Evolutionary conservation across 345 rosid genomes (phyloP).

Genomic region (Barbarea vulgaris): DNA sequence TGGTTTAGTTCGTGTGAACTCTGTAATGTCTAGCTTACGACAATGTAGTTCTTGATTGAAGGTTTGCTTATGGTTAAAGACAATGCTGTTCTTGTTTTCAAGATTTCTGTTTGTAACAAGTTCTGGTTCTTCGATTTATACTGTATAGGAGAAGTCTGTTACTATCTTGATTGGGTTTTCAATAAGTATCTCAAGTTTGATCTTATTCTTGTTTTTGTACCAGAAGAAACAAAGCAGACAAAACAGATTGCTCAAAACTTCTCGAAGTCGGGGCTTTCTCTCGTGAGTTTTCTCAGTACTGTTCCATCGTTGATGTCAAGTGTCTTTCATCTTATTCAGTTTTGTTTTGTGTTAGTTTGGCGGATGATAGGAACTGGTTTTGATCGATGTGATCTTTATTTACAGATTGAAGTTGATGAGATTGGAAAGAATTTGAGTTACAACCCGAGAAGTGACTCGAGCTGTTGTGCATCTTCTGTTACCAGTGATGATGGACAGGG

Average conservation of each 20-base stretch:
- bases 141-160: not conserved
- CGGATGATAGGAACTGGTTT: conserved; percentile 13
- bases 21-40: not conserved
- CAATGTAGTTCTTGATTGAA: conserved; percentile 2
- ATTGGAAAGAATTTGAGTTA: conserved; percentile 46
- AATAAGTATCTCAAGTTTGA: conserved; percentile 11
- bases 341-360: conserved; percentile 4
- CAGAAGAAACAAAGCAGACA: conserved; percentile 35
- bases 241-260: conserved; percentile 28
- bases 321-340: not conserved
- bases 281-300: conserved; percentile 43
- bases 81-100: not conserved
- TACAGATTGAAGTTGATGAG: conserved; percentile 56
- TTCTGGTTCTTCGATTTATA: not conserved
- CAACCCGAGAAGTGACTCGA: conserved; percentile 53
- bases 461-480: conserved; percentile 65
- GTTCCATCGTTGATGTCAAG: not conserved
- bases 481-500: conserved; percentile 71
- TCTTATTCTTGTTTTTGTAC: conserved; percentile 17
- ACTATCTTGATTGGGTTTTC: not conserved
- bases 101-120: not conserved
- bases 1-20: conserved; percentile 4
- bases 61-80: conserved; percentile 1
- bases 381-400: conserved; percentile 13
- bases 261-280: conserved; percentile 40